phyloP scores from a whole-genome alignment of 352 stramenopile species.

The Phytophthora cryptogea region DNA sequence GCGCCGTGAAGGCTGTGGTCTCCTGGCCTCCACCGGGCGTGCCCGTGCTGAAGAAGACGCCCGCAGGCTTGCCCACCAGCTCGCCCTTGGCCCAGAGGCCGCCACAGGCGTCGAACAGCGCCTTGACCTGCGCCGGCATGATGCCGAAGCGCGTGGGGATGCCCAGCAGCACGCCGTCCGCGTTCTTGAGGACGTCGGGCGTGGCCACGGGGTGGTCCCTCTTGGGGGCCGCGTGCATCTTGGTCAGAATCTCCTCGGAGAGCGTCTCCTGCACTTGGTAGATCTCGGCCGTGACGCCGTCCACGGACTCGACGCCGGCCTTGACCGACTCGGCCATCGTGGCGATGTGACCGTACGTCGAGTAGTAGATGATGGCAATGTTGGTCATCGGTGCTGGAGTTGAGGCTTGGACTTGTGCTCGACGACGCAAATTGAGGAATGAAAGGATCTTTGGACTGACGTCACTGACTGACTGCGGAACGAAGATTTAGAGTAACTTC shows the following conservation, averaged over 20 bases:
- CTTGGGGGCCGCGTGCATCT: slow-evolving; percentile 87
- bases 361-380: slow-evolving; percentile 88
- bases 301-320: slow-evolving; percentile 68
- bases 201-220: slow-evolving; percentile 68
- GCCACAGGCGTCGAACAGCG: slow-evolving; percentile 89
- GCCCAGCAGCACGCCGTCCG: slow-evolving; percentile 88
- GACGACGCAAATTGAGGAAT: slow-evolving; percentile 32
- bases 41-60: slow-evolving; percentile 88
- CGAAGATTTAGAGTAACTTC: not conserved
- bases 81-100: slow-evolving; percentile 81
- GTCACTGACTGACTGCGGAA: slow-evolving; percentile 10
- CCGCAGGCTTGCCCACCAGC: slow-evolving; percentile 87
- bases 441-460: slow-evolving; percentile 7
- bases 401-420: slow-evolving; percentile 25
- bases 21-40: slow-evolving; percentile 88
- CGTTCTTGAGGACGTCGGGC: slow-evolving; percentile 62
- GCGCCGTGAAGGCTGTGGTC: slow-evolving; percentile 77
- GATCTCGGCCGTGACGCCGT: slow-evolving; percentile 64
- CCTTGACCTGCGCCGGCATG: slow-evolving; percentile 88
- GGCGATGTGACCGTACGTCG: slow-evolving; percentile 84
- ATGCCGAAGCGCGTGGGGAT: slow-evolving; percentile 85
- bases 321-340: slow-evolving; percentile 80
- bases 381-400: slow-evolving; percentile 46
- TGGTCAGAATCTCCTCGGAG: slow-evolving; percentile 71
- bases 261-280: slow-evolving; percentile 86